Conservation (phyloP, 2,329 filamentous ascomycete genomes). For the Domatiomyces globalis region DNA sequence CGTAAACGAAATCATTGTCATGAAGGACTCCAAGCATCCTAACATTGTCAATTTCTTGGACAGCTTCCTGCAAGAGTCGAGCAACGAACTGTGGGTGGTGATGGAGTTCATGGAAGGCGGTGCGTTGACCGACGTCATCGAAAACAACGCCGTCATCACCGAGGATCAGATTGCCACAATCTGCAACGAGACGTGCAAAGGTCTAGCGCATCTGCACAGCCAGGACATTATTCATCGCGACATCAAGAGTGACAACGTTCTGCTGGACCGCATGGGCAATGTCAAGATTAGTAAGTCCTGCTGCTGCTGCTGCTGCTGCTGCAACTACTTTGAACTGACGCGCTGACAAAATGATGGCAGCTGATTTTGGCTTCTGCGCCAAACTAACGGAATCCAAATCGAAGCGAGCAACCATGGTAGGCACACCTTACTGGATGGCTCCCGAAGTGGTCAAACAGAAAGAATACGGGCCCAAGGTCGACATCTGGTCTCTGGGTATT, state of each 20-base stretch:
- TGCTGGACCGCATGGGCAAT: slow-evolving; percentile 83
- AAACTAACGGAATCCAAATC: slow-evolving; percentile 95
- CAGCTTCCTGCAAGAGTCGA: slow-evolving; percentile 88
- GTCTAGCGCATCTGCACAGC: slow-evolving; percentile 81
- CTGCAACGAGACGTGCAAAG: slow-evolving; percentile 92
- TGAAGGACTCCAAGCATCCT: slow-evolving; percentile 96
- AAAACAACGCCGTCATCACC: slow-evolving; percentile 86
- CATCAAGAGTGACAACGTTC: slow-evolving; percentile 98
- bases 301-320: too few relatives aligned
- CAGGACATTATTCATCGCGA: slow-evolving; percentile 98
- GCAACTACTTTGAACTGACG: background rate
- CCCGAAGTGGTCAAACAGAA: slow-evolving; percentile 94
- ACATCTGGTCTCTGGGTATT: slow-evolving; percentile 96
- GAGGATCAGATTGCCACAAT: slow-evolving; percentile 98
- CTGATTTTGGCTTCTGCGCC: slow-evolving; percentile 92
- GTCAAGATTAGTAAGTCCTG: slow-evolving; percentile 81
- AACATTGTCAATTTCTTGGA: slow-evolving; percentile 99
- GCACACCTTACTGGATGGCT: slow-evolving; percentile 99
- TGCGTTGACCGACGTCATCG: slow-evolving; percentile 93
- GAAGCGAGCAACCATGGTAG: slow-evolving; percentile 98
- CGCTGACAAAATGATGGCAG: background rate
- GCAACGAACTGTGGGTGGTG: slow-evolving; percentile 93
- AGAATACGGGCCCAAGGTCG: slow-evolving; percentile 95
- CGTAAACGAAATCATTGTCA: slow-evolving; percentile 98
- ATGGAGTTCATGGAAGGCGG: slow-evolving; percentile 99